A percentile compares a stretch with the other conserved stretches of the same genome.
Evolutionary conservation across 1,284 basidiomycete genomes (phyloP).

Genomic region (Sutorius eximius): DNA sequence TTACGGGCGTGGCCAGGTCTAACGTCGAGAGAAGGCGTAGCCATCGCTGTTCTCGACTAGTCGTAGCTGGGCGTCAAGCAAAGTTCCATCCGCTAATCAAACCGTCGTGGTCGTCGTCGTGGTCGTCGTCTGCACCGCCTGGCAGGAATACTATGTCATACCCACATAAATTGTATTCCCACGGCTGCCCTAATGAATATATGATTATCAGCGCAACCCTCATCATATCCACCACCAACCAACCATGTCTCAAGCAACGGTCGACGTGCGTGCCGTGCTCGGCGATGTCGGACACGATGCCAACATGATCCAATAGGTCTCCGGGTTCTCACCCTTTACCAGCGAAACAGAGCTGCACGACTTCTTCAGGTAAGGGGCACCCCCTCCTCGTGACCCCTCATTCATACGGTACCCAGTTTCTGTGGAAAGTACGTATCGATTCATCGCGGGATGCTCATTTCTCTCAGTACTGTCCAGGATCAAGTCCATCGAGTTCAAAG

Average conservation of each 20-base stretch:
- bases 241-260: constrained; percentile 30
- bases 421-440: constrained; percentile 64
- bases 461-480: constrained; percentile 47
- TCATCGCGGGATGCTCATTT: neutral
- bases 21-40: constrained; percentile 8
- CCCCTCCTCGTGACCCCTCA: constrained; percentile 6
- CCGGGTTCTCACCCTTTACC: constrained; percentile 60
- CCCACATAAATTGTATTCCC: constrained; percentile 5
- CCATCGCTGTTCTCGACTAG: constrained; percentile 23
- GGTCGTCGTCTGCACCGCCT: constrained; percentile 18
- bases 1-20: constrained; percentile 2
- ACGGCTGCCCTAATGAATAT: constrained; percentile 5
- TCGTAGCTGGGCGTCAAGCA: neutral
- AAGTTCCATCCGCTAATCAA: constrained; percentile 10
- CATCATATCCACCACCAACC: constrained; percentile 1
- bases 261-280: constrained; percentile 19
- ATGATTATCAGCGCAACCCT: constrained; percentile 6
- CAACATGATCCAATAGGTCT: constrained; percentile 47
- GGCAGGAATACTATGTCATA: constrained; percentile 15
- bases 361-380: constrained; percentile 68
- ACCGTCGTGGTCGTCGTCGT: constrained; percentile 8
- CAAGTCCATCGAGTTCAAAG: constrained; percentile 55
- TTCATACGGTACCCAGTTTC: constrained; percentile 48
- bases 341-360: constrained; percentile 62
- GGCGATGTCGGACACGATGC: neutral